Percentiles rank a stretch among this genome's conserved stretches.
These are phyloP conservation scores for Wickerhamomyces mucosus DNA, from an alignment of 805 yeast genomes.

Conservation along the genomic window DNA sequence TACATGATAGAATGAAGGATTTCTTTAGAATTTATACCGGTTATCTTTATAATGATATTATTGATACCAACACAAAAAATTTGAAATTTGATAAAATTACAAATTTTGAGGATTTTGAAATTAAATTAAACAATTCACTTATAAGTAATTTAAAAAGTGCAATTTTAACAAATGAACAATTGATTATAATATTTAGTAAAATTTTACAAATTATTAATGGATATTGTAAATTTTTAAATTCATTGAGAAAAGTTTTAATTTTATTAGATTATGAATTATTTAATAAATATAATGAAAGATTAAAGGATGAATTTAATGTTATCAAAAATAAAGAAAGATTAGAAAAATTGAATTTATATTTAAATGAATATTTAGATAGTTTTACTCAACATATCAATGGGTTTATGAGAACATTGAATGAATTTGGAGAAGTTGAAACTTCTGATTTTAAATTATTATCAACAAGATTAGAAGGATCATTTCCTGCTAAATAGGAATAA, in stretches of 20 bases:
- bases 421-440: slow-evolving; percentile 41
- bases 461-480: slow-evolving; percentile 29
- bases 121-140: slow-evolving; percentile 40
- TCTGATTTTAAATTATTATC: slow-evolving; percentile 33
- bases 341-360: slow-evolving; percentile 29
- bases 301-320: slow-evolving; percentile 30
- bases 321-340: slow-evolving; percentile 30
- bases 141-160: slow-evolving; percentile 59
- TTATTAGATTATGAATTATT: slow-evolving; percentile 38
- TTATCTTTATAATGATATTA: slow-evolving; percentile 49
- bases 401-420: slow-evolving; percentile 34
- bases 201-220: slow-evolving; percentile 38
- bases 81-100: slow-evolving; percentile 23
- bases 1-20: slow-evolving; percentile 42
- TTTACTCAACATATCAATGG: slow-evolving; percentile 37
- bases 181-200: slow-evolving; percentile 37
- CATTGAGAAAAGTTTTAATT: slow-evolving; percentile 47
- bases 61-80: slow-evolving; percentile 42
- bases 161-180: slow-evolving; percentile 48
- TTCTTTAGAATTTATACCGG: slow-evolving; percentile 45
- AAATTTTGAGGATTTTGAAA: slow-evolving; percentile 30
- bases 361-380: slow-evolving; percentile 33
- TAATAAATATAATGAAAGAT: slow-evolving; percentile 26
- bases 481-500: slow-evolving; percentile 14
- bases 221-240: slow-evolving; percentile 37